Conservation (phyloP, 2,329 filamentous ascomycete species). For the Sordariomycetes sp. region DNA sequence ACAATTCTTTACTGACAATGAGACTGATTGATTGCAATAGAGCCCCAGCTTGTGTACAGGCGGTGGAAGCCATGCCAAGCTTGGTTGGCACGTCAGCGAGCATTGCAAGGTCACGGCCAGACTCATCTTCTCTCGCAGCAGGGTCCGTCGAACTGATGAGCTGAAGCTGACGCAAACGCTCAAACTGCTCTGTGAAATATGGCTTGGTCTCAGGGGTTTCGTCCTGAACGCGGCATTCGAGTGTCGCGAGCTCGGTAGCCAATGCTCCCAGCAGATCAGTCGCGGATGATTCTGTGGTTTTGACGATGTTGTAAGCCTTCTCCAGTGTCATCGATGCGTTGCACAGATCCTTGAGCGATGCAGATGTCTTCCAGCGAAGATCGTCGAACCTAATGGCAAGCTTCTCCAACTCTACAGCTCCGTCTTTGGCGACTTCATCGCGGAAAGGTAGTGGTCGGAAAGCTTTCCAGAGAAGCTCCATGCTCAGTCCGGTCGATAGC, state of each 20-base stretch:
- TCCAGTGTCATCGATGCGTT: conserved; percentile 45
- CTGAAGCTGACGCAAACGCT: conserved; percentile 43
- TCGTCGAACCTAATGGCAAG: conserved; percentile 52
- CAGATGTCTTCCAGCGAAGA: conserved; percentile 48
- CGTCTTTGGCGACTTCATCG: conserved; percentile 32
- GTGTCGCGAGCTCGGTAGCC: conserved; percentile 37
- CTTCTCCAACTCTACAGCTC: conserved; percentile 40
- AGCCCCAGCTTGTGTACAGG: conserved; percentile 13
- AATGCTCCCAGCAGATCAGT: conserved; percentile 40
- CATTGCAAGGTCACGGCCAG: conserved; percentile 32
- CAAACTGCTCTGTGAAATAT: conserved; percentile 46
- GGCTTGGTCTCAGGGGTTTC: conserved; percentile 32
- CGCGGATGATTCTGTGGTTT: conserved; percentile 27
- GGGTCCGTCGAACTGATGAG: too few species aligned
- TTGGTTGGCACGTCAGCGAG: conserved; percentile 33
- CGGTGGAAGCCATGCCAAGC: conserved; percentile 18
- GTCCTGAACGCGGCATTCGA: conserved; percentile 36
- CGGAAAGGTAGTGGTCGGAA: conserved; percentile 56
- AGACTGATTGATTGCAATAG: conserved; percentile 38
- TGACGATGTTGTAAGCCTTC: conserved; percentile 44
- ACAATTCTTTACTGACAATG: conserved; percentile 28
- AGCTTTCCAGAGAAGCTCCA: conserved; percentile 69
- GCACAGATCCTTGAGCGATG: conserved; percentile 40
- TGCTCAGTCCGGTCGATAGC: conserved; percentile 65
- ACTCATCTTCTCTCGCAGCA: neutral